These are phyloP conservation scores for Volvox reticuliferus DNA, from an alignment of 139 green algal species.

Conservation along the genomic window DNA sequence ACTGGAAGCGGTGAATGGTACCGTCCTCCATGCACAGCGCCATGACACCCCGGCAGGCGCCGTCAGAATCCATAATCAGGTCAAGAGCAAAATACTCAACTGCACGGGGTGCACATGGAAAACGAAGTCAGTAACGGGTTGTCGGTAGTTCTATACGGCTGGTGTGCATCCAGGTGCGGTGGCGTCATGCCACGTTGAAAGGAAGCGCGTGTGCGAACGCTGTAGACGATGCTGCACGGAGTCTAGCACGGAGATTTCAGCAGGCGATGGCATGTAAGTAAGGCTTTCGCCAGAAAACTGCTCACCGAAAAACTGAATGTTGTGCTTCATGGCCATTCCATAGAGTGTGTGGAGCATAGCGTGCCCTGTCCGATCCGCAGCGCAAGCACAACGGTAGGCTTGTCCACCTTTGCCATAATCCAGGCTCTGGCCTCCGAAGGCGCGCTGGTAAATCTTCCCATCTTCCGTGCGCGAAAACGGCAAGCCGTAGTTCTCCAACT, in stretches of 20 bases:
- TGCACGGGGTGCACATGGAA: slow-evolving; percentile 43
- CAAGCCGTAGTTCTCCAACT: slow-evolving; percentile 98
- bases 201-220: no score
- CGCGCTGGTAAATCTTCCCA: slow-evolving; percentile 99
- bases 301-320: slow-evolving; percentile 96
- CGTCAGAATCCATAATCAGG: slow-evolving; percentile 98
- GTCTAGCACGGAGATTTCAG: no score
- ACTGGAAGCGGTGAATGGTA: slow-evolving; percentile 95
- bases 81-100: slow-evolving; percentile 99
- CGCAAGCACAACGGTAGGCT: slow-evolving; percentile 91
- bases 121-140: no score
- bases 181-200: no score
- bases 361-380: slow-evolving; percentile 97
- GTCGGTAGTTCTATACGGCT: no score
- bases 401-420: slow-evolving; percentile 95
- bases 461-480: slow-evolving; percentile 98
- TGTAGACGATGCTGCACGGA: no score
- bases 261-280: no score
- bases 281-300: no score
- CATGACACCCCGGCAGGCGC: slow-evolving; percentile 85
- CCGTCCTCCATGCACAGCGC: slow-evolving; percentile 99
- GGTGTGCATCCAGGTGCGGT: no score
- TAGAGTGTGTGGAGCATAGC: slow-evolving; percentile 99
- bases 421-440: slow-evolving; percentile 96
- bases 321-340: slow-evolving; percentile 95